These are phyloP conservation scores for Helianthus tuberosus DNA, from an alignment of 129 eudicot species.

Conservation along the genomic window DNA sequence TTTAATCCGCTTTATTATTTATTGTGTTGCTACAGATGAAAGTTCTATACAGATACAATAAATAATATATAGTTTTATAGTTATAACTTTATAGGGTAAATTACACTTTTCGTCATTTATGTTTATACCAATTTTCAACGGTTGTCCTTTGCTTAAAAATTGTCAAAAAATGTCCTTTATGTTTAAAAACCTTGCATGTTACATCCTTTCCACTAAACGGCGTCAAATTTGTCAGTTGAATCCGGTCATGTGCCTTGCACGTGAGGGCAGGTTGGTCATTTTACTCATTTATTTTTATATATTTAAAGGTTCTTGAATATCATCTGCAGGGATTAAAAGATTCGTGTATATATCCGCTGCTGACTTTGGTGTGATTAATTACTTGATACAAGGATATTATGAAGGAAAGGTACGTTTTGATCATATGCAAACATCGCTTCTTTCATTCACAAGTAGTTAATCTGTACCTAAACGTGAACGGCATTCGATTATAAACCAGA, in stretches of 20 bases:
- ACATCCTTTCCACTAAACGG: too few relatives aligned
- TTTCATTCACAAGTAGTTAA: background rate
- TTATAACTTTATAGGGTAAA: too few relatives aligned
- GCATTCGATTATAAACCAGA: background rate
- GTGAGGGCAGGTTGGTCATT: too few relatives aligned
- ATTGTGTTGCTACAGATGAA: background rate
- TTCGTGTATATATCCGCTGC: constrained; percentile 95
- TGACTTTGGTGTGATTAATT: constrained; percentile 81
- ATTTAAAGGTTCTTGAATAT: constrained; percentile 10
- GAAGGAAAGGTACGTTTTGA: constrained; percentile 76
- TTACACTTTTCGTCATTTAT: too few relatives aligned
- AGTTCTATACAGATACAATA: too few relatives aligned
- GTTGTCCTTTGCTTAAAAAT: too few relatives aligned
- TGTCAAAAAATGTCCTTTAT: too few relatives aligned
- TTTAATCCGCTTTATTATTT: background rate
- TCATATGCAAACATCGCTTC: background rate
- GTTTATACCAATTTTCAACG: too few relatives aligned
- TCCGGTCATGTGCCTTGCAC: too few relatives aligned
- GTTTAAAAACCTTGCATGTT: too few relatives aligned
- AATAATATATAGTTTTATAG: too few relatives aligned
- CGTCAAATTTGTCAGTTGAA: too few relatives aligned
- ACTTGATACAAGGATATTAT: constrained; percentile 85
- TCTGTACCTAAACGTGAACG: background rate
- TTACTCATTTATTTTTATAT: background rate
- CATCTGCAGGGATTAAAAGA: constrained; percentile 78